These are phyloP conservation scores for Thoreauomyces humboldtii DNA, from an alignment of 192 early-diverging fungal genomes.

Conservation along the genomic window DNA sequence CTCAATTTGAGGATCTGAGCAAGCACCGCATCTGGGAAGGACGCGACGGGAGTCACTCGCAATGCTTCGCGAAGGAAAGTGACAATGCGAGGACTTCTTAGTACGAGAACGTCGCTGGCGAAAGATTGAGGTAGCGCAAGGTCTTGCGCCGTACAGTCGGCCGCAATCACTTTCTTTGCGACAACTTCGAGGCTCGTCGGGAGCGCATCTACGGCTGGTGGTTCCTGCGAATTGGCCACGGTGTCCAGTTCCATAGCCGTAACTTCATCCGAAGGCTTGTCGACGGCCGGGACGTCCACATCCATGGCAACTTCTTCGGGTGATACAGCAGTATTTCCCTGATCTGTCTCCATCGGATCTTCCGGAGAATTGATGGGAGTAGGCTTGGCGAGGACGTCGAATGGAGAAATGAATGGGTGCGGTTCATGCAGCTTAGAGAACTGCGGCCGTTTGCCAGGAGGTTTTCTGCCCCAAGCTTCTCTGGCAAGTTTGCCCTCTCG, in stretches of 20 bases:
- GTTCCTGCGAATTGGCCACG: too few relatives aligned
- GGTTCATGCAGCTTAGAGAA: slow-evolving; percentile 66
- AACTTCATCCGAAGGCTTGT: background rate
- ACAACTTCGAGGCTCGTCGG: too few relatives aligned
- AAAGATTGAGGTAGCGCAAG: background rate
- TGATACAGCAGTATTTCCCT: background rate
- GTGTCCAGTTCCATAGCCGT: background rate
- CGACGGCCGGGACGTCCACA: background rate
- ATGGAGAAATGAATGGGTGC: slow-evolving; percentile 71
- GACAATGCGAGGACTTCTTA: slow-evolving; percentile 15
- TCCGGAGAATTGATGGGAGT: background rate
- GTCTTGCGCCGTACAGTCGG: background rate
- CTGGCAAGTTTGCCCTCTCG: slow-evolving; percentile 39
- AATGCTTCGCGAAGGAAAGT: background rate
- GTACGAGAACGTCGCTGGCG: background rate
- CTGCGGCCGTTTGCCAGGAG: slow-evolving; percentile 79
- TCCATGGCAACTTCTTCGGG: background rate
- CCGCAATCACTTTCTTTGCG: background rate
- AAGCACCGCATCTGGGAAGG: background rate
- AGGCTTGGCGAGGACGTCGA: slow-evolving; percentile 27
- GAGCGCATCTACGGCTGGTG: too few relatives aligned
- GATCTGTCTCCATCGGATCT: background rate
- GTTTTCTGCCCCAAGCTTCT: slow-evolving; percentile 61
- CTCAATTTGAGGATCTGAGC: background rate
- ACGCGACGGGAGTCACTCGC: background rate